phyloP scores from a whole-genome alignment of 176 grass and related monocot genomes.

The Phragmites australis region DNA sequence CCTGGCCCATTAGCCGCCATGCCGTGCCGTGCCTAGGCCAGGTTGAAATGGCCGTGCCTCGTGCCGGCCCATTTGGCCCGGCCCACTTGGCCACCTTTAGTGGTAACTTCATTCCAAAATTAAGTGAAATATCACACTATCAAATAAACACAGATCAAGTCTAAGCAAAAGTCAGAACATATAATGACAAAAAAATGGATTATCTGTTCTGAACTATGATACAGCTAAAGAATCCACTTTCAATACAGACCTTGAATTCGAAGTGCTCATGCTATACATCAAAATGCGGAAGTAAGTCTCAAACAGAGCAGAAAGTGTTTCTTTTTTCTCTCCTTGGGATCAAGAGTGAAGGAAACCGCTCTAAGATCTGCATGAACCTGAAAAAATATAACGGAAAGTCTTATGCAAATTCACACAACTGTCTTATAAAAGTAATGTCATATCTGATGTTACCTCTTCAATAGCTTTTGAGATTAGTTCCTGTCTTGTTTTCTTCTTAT shows the following conservation, averaged over 20 bases:
- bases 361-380: conserved; percentile 89
- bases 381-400: conserved; percentile 24
- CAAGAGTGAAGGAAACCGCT: conserved; percentile 80
- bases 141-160: not conserved
- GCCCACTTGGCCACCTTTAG: no score
- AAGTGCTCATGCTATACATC: conserved; percentile 61
- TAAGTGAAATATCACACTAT: conserved; percentile 26
- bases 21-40: no score
- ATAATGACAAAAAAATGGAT: conserved; percentile 10
- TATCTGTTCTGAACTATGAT: conserved; percentile 10
- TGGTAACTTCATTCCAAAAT: not conserved
- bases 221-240: conserved; percentile 6
- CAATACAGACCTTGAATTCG: conserved; percentile 58
- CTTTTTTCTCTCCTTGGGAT: conserved; percentile 65
- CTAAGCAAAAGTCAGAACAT: conserved; percentile 9
- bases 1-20: no score
- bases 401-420: conserved; percentile 12
- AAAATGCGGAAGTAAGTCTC: conserved; percentile 95
- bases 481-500: conserved; percentile 75
- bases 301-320: conserved; percentile 85
- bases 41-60: no score
- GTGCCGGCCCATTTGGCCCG: no score
- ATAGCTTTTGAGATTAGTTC: conserved; percentile 75
- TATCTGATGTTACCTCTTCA: conserved; percentile 67
- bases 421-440: conserved; percentile 6